Percentiles rank a stretch among this genome's conserved stretches.
These are phyloP conservation scores for Nannizziopsis arthrosporioides DNA, from an alignment of 2,329 filamentous ascomycete species.

Conservation along the genomic window DNA sequence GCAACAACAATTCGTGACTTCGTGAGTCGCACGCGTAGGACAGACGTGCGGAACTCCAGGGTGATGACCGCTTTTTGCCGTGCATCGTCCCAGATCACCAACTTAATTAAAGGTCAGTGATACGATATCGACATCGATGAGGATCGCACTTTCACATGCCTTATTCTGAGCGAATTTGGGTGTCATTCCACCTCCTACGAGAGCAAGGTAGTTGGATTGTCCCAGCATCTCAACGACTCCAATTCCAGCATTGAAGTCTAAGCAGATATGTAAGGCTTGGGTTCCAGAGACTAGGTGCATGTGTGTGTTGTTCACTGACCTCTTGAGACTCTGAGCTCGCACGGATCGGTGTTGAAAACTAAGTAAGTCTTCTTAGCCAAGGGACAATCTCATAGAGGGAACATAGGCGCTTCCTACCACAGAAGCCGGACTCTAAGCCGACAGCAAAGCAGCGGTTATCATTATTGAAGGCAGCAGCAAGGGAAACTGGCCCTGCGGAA, in stretches of 20 bases:
- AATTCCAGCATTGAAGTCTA: constrained; percentile 71
- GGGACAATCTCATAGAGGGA: constrained; percentile 13
- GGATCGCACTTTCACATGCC: constrained; percentile 33
- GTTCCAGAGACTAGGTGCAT: not conserved
- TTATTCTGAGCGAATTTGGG: constrained; percentile 84
- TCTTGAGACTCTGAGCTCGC: constrained; percentile 54
- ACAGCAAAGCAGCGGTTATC: constrained; percentile 78
- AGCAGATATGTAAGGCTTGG: not conserved
- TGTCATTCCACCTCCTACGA: constrained; percentile 76
- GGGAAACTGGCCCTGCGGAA: constrained; percentile 58
- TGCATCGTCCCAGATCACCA: constrained; percentile 85
- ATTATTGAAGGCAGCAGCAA: constrained; percentile 76
- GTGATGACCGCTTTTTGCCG: constrained; percentile 63
- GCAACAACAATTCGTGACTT: constrained; percentile 67
- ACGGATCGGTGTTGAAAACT: constrained; percentile 66
- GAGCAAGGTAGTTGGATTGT: constrained; percentile 71
- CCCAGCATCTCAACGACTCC: constrained; percentile 78
- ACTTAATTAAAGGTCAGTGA: constrained; percentile 22
- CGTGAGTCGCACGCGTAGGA: constrained; percentile 68
- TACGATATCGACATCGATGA: not conserved
- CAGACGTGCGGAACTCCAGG: constrained; percentile 65
- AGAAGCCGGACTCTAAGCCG: constrained; percentile 75
- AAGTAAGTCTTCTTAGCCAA: constrained; percentile 5
- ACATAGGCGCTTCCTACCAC: constrained; percentile 45
- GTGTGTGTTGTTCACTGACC: constrained; percentile 28